A percentile compares a stretch with the other conserved stretches of the same genome.
Evolutionary conservation across 495 filamentous ascomycete genomes (phyloP).

Genomic region (Talaromyces adpressus): DNA sequence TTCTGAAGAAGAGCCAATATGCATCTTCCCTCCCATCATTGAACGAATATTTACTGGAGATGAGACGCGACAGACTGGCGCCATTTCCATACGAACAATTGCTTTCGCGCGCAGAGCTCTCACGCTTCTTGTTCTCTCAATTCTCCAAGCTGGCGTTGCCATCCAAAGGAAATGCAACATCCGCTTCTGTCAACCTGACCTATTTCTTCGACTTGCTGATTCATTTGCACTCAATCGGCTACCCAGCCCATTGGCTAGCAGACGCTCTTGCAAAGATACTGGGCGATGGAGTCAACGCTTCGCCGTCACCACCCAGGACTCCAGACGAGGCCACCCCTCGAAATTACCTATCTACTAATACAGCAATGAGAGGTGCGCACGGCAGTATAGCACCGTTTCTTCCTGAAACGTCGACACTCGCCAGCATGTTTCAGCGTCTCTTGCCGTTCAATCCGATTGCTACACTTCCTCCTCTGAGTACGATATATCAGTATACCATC

Average conservation of each 20-base stretch:
- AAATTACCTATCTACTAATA: not conserved
- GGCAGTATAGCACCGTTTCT: not conserved
- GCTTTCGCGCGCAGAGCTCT: slow-evolving; percentile 2
- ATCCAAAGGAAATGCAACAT: not conserved
- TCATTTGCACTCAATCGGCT: slow-evolving; percentile 6
- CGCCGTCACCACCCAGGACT: not conserved
- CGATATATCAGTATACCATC: not conserved
- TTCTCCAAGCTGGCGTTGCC: slow-evolving; percentile 1
- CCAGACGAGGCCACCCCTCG: not conserved
- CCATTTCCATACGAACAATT: slow-evolving; percentile 3
- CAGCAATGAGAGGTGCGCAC: not conserved
- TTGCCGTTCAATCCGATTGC: not conserved
- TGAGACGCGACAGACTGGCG: slow-evolving; percentile 1
- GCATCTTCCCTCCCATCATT: not conserved
- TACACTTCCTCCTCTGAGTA: not conserved
- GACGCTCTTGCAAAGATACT: slow-evolving; percentile 7
- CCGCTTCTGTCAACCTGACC: not conserved
- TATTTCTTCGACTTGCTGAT: slow-evolving; percentile 7
- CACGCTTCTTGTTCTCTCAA: not conserved
- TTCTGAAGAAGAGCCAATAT: not conserved
- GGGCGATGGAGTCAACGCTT: not conserved
- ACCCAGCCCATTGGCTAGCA: slow-evolving; percentile 7
- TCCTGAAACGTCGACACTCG: not conserved
- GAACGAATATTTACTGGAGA: slow-evolving; percentile 1
- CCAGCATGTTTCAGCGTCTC: slow-evolving; percentile 3